A percentile compares a stretch with the other conserved stretches of the same genome.
These are phyloP conservation scores for Podila epigama DNA, from an alignment of 192 early-diverging fungal genomes.

Conservation along the genomic window DNA sequence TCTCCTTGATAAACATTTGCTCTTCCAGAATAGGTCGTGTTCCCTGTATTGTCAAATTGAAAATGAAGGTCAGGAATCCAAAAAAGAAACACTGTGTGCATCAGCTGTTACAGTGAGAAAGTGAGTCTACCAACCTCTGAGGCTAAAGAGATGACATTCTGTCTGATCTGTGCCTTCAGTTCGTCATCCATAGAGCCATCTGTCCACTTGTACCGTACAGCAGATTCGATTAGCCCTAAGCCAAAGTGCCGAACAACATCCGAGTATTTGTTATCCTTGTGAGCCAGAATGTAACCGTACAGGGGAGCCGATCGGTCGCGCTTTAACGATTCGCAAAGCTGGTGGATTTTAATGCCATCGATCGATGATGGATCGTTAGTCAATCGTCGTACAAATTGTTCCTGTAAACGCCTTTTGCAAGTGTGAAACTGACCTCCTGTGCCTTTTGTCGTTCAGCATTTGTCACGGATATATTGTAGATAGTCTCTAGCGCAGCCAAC, in stretches of 20 bases:
- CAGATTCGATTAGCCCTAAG: constrained; percentile 62
- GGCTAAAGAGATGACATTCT: constrained; percentile 49
- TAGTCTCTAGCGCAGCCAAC: constrained; percentile 52
- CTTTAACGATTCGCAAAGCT: constrained; percentile 63
- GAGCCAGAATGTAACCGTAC: constrained; percentile 64
- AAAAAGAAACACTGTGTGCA: background rate
- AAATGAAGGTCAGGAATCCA: background rate
- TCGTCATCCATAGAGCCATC: constrained; percentile 43
- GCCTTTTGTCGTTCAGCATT: constrained; percentile 54
- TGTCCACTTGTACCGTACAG: constrained; percentile 64
- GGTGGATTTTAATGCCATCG: background rate
- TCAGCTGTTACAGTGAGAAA: background rate
- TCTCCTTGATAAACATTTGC: constrained; percentile 65
- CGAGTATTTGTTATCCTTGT: constrained; percentile 53
- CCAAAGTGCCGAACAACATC: constrained; percentile 68
- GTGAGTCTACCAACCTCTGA: constrained; percentile 15
- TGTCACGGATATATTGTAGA: constrained; percentile 51
- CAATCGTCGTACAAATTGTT: background rate
- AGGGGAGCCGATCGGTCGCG: constrained; percentile 50
- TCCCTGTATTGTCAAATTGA: constrained; percentile 24
- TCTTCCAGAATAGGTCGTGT: constrained; percentile 46
- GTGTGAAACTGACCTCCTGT: constrained; percentile 45
- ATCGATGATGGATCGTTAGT: background rate
- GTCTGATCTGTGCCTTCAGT: constrained; percentile 46
- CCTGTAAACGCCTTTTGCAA: background rate